These are phyloP conservation scores for Periconia macrospinosa DNA, from an alignment of 2,329 filamentous ascomycete species.

Conservation along the genomic window DNA sequence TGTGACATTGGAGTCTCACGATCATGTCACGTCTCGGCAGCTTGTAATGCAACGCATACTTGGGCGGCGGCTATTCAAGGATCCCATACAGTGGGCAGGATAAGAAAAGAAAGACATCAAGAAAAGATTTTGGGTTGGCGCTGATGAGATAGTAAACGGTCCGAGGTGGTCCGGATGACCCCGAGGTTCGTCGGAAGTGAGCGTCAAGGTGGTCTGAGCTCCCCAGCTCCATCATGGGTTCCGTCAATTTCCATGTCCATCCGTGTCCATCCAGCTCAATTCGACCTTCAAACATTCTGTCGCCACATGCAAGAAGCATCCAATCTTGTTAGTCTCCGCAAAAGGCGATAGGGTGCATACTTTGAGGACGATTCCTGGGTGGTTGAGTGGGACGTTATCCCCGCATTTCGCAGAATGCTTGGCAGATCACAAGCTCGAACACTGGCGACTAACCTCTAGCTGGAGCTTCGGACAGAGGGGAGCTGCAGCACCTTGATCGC, in stretches of 20 bases:
- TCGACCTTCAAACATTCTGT: constrained; percentile 8
- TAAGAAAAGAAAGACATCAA: background rate
- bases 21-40: too few relatives aligned
- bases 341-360: background rate
- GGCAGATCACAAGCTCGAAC: constrained; percentile 39
- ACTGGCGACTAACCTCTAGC: constrained; percentile 27
- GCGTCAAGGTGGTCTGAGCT: background rate
- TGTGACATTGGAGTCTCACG: too few relatives aligned
- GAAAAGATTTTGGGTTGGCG: background rate
- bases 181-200: constrained; percentile 2
- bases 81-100: too few relatives aligned
- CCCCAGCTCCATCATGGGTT: constrained; percentile 17
- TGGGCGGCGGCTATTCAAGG: too few relatives aligned
- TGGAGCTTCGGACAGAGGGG: constrained; percentile 17
- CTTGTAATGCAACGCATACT: too few relatives aligned
- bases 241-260: constrained; percentile 27
- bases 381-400: constrained; percentile 23
- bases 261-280: constrained; percentile 25
- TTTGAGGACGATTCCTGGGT: background rate
- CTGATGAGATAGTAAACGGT: background rate
- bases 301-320: constrained; percentile 6
- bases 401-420: constrained; percentile 30
- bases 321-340: constrained; percentile 5
- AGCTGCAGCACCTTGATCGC: constrained; percentile 29
- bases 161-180: background rate